Conservation (phyloP, 169 alveolate genomes). For the Hepatocystis sp. region DNA sequence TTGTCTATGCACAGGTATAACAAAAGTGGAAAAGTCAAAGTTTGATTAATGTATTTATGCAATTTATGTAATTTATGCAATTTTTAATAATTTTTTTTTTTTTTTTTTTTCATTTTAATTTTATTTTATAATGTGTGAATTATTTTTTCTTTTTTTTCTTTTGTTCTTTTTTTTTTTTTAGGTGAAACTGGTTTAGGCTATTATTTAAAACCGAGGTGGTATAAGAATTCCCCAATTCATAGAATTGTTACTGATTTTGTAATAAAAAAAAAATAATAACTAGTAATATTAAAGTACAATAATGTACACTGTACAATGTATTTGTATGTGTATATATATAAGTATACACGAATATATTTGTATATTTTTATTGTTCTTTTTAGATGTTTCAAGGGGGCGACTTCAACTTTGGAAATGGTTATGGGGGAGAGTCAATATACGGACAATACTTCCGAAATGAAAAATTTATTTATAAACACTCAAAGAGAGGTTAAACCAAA, state of each 20-base stretch:
- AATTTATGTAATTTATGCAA: too few species aligned
- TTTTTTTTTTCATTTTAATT: too few species aligned
- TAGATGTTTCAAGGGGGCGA: conserved; percentile 93
- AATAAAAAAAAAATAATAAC: conserved; percentile 18
- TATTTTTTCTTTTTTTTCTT: not conserved
- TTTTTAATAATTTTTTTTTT: too few species aligned
- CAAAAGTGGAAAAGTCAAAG: too few species aligned
- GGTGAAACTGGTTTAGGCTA: conserved; percentile 90
- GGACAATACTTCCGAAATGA: conserved; percentile 91
- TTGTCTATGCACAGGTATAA: conserved; percentile 94
- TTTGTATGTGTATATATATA: too few species aligned
- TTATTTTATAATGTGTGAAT: too few species aligned
- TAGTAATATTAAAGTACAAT: too few species aligned
- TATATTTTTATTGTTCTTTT: too few species aligned
- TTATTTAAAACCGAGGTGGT: conserved; percentile 89
- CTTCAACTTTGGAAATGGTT: conserved; percentile 89
- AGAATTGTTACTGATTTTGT: conserved; percentile 87
- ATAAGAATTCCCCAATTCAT: conserved; percentile 86
- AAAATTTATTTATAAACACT: conserved; percentile 83
- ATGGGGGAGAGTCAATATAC: conserved; percentile 90
- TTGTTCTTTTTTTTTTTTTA: conserved; percentile 41
- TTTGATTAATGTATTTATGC: too few species aligned
- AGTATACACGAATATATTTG: too few species aligned
- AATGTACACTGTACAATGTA: too few species aligned
- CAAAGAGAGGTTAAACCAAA: conserved; percentile 82